phyloP scores from a whole-genome alignment of 2,329 filamentous ascomycete genomes.

The Curvularia sp. region DNA sequence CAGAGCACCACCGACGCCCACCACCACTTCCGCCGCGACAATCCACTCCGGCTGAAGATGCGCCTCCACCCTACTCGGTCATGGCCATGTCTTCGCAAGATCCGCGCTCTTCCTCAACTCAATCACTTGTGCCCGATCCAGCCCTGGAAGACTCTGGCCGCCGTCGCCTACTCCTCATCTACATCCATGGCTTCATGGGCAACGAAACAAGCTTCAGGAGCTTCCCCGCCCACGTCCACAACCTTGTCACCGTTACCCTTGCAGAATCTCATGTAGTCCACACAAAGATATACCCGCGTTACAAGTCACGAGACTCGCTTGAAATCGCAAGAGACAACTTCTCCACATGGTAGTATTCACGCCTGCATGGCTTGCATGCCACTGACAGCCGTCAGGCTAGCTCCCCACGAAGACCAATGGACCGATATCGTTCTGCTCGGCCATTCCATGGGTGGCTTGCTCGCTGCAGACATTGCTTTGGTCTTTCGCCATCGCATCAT shows the following conservation, averaged over 20 bases:
- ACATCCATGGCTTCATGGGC: constrained; percentile 91
- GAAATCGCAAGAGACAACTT: constrained; percentile 81
- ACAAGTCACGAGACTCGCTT: constrained; percentile 76
- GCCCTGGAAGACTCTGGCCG: constrained; percentile 43
- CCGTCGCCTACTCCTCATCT: constrained; percentile 74
- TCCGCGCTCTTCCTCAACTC: constrained; percentile 55
- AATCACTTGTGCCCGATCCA: constrained; percentile 54
- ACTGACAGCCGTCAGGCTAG: constrained; percentile 61
- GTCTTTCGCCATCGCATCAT: constrained; percentile 79
- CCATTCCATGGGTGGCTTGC: constrained; percentile 87
- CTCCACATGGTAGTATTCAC: constrained; percentile 67
- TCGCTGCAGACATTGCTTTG: constrained; percentile 80
- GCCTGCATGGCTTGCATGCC: neutral
- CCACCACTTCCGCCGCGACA: constrained; percentile 46
- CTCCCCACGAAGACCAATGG: constrained; percentile 73
- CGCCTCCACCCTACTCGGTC: constrained; percentile 30
- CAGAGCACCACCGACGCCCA: constrained; percentile 22
- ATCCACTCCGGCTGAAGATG: constrained; percentile 17
- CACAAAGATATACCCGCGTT: constrained; percentile 83
- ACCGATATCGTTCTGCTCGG: constrained; percentile 85
- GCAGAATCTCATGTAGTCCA: constrained; percentile 79
- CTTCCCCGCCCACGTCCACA: constrained; percentile 87
- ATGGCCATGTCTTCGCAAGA: constrained; percentile 48
- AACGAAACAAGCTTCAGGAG: constrained; percentile 85
- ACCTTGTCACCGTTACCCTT: constrained; percentile 71